A percentile compares a stretch with the other conserved stretches of the same genome.
phyloP scores from a whole-genome alignment of 116 monocot genomes.

The Papilionanthe hybrid region DNA sequence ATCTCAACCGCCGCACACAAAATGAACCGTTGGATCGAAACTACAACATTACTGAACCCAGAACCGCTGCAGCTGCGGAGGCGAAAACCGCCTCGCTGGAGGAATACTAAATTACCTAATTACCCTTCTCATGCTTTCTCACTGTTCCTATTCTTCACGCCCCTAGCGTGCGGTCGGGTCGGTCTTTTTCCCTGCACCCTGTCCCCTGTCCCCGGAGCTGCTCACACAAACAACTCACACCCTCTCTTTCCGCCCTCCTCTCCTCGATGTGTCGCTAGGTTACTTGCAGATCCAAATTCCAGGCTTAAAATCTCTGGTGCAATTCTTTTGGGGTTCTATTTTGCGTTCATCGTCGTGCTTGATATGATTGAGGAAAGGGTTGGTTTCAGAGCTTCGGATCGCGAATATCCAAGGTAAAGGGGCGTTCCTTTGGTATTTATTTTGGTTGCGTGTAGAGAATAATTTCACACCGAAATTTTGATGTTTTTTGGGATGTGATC shows the following conservation, averaged over 20 bases:
- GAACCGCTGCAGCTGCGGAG: not conserved
- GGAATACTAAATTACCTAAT: not conserved
- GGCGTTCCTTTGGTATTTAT: not conserved
- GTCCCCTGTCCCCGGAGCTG: not conserved
- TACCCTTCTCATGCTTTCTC: not conserved
- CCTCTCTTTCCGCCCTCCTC: not conserved
- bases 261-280: not conserved
- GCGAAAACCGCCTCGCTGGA: not conserved
- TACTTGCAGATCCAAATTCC: conserved; percentile 8
- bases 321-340: not conserved
- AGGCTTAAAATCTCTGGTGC: not conserved
- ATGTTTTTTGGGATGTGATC: not conserved
- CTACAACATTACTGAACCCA: not conserved
- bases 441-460: not conserved
- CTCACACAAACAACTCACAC: not conserved
- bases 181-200: conserved; percentile 4
- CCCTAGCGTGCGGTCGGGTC: conserved; percentile 6
- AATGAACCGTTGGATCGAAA: not conserved
- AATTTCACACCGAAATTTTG: not conserved
- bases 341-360: not conserved
- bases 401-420: conserved; percentile 2
- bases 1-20: not conserved
- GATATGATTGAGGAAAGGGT: not conserved
- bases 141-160: not conserved
- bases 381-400: not conserved